These are phyloP conservation scores for sunflower (Helianthus annuus) DNA, from an alignment of 129 eudicot genomes.

Conservation along the genomic window DNA sequence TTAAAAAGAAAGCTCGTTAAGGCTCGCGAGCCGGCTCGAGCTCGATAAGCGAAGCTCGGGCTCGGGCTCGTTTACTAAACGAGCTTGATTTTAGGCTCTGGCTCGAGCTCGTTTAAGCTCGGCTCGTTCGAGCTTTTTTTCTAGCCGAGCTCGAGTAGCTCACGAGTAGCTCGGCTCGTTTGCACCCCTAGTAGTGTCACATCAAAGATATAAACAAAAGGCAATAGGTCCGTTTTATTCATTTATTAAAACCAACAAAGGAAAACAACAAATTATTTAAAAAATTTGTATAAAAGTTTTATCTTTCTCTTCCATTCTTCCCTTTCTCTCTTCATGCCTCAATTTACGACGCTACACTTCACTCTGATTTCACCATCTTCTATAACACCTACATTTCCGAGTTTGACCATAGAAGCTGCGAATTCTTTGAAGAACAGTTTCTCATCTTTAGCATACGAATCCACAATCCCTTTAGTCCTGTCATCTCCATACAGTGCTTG, in stretches of 20 bases:
- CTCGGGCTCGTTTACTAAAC: too few species aligned
- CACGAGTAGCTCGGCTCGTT: too few species aligned
- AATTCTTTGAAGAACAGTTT: conserved; percentile 64
- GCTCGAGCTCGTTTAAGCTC: too few species aligned
- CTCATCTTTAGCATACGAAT: conserved; percentile 62
- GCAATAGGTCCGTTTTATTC: not conserved
- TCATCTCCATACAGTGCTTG: conserved; percentile 52
- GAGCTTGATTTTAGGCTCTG: too few species aligned
- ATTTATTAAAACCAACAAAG: conserved; percentile 9
- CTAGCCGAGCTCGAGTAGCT: too few species aligned
- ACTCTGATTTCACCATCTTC: conserved; percentile 62
- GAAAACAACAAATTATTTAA: conserved; percentile 16
- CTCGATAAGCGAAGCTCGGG: too few species aligned
- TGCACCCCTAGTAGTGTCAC: not conserved
- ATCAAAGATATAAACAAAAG: conserved; percentile 1
- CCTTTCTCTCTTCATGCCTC: conserved; percentile 4
- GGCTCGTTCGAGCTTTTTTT: too few species aligned
- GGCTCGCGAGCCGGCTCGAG: too few species aligned
- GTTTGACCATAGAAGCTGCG: conserved; percentile 75
- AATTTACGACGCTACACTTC: conserved; percentile 57
- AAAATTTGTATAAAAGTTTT: not conserved
- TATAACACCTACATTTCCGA: conserved; percentile 64
- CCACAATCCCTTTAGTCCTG: conserved; percentile 64
- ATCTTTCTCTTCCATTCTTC: not conserved
- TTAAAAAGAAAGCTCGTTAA: too few species aligned